phyloP scores from a whole-genome alignment of 768 basidiomycete species.

The Zangia roseola region DNA sequence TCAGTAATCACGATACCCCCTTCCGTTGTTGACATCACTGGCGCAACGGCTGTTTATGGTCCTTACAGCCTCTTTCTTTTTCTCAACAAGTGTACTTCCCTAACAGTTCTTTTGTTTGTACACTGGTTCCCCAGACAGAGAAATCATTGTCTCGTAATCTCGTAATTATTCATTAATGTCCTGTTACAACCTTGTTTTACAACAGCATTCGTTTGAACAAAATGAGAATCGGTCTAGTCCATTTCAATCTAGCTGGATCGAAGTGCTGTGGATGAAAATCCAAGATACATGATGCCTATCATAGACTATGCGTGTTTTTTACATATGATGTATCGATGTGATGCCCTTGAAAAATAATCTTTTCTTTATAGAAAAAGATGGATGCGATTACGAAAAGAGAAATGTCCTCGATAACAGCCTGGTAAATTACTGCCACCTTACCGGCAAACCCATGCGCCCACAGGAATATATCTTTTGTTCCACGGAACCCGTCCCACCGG shows the following conservation, averaged over 20 bases:
- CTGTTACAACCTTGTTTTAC: slow-evolving; percentile 9
- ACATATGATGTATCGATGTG: slow-evolving; percentile 24
- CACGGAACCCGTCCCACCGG: slow-evolving; percentile 16
- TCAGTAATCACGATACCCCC: slow-evolving; percentile 7
- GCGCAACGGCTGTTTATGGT: not conserved
- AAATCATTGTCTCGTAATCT: slow-evolving; percentile 3
- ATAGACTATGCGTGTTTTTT: slow-evolving; percentile 23
- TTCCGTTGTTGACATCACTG: slow-evolving; percentile 5
- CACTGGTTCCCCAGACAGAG: not conserved
- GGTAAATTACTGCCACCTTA: slow-evolving; percentile 21
- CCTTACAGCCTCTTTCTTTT: slow-evolving; percentile 8
- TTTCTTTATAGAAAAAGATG: slow-evolving; percentile 1
- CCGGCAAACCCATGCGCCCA: slow-evolving; percentile 18
- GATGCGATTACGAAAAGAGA: not conserved
- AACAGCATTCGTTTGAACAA: slow-evolving; percentile 1
- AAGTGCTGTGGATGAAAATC: not conserved
- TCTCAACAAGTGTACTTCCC: slow-evolving; percentile 16
- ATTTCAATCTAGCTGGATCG: slow-evolving; percentile 3
- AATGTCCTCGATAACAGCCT: too few relatives aligned
- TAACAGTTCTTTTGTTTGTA: slow-evolving; percentile 10
- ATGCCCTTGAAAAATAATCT: slow-evolving; percentile 16
- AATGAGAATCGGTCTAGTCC: not conserved
- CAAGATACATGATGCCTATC: slow-evolving; percentile 23
- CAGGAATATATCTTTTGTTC: slow-evolving; percentile 19
- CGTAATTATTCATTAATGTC: slow-evolving; percentile 11